Evolutionary conservation across 225 moss, liverwort and hornwort species (phyloP), one percentile per base, ranked within the genome.

Genomic region (Pseudisothecium myosuroides): DNA sequence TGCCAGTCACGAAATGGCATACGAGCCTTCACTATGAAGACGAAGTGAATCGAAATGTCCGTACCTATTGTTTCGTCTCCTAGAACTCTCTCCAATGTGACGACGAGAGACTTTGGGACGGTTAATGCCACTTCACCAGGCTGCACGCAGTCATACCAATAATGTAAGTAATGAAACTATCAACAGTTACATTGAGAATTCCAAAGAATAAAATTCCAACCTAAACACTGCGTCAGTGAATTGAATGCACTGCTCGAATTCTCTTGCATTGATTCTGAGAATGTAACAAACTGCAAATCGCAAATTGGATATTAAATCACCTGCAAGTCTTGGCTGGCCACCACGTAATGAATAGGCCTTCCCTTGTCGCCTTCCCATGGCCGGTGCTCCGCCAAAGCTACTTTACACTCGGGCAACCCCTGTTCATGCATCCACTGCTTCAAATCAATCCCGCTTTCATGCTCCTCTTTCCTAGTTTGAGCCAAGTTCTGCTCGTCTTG

Each of bases 391-490:
- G 96, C 89, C 93, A 92, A 90, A 92, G 95, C 89, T 81, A 99
- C 96, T 92, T 95, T 97, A 85, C 96, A 96, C 62, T 95, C 94
- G 17, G 95, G 96, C 84, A 97, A 88, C 17, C 99, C 99, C 73
- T 99, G 95, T 79, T 96, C 97, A 76, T 97, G 96, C 99, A 99
- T 99, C 99, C 99, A 99, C 87, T 99, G 94, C 92, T 99, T 99
- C 97, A 99, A 96, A 93, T 99, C 99, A 89, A 94, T 92, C 31
- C 94, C 96, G 77, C 94, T 94, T 80, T 93, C 91, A 69, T 94
- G 94, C 80, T 92, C 91, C 86, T 87, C 92, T 92, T 94, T 91
- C 92, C 91, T 95, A 88, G 90, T 93, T 90, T 97, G 97, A 72
- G 91, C 93, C 55, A 91, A 78, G 85, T 93, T 92, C 82, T 97